Base-by-base conservation (phyloP, 208 protist species). In the Angomonas ambiguus region DNA sequence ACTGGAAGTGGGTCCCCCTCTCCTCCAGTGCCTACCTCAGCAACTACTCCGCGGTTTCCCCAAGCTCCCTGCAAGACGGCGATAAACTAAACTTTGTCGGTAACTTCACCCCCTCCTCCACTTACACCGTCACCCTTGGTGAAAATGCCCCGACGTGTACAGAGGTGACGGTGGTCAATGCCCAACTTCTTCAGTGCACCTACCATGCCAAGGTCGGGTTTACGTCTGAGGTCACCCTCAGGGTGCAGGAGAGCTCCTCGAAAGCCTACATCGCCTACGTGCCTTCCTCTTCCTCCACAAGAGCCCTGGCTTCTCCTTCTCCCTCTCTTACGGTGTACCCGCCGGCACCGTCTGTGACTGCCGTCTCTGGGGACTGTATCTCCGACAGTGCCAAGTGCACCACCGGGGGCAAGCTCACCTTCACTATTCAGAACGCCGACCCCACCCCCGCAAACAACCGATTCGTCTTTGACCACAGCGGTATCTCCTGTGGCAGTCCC, bases 401-500 rank as follows among this genome's bases (percentile, higher is more conserved):
- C 28, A 63, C 33, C 27, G 65, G 53, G 28, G 25, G 55, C 31
- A 25, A 16, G 34, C 56, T 70, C 28, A 38, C 53, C 56, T 70
- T 70, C 65, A 70, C 65, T 5, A 45, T 41, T 41, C 24, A 2
- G 38, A 70, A 70, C 56, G 59, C 61, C 3, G 49, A 61, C 22
- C 30, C 24, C 16, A 56, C 35, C 32, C 38, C 51, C 25, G 45
- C 55, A 25, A 57, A 51, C 10, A 24, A 32, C 30, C 55, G 55
- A 48, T 61, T 56, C 32, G 48, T 59, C 33, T 51, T 61, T 30
- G 34, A 32, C 16, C 1, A 22, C 27, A 34, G 34, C 32, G 22
- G 48, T 32, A n/a, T 20, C n/a, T 59, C 35, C 53, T 28, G 27
- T 11, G 20, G 32, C 35, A 30, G 2, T 30, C 22, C 35, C 13